Evolutionary conservation across 2,329 filamentous ascomycete genomes (phyloP).

Genomic region (Colletotrichum tabaci): DNA sequence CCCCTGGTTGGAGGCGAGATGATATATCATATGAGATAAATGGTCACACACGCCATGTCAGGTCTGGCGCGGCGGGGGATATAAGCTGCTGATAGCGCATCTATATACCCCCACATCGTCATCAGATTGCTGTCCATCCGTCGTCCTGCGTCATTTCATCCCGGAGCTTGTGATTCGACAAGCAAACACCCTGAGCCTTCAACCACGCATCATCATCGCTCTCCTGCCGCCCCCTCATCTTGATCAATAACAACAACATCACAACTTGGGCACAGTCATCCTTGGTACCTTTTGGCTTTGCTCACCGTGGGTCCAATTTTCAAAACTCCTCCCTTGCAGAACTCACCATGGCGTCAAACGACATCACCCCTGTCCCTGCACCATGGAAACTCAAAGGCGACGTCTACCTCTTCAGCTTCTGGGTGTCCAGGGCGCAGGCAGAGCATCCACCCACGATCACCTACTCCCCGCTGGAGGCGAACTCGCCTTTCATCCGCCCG

Average conservation of each 20-base stretch:
- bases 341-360: conserved; percentile 12
- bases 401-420: conserved; percentile 61
- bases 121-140: background rate
- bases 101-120: background rate
- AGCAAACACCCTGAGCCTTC: background rate
- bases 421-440: conserved; percentile 51
- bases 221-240: background rate
- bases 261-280: background rate
- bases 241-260: background rate
- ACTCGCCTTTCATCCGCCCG: conserved; percentile 55
- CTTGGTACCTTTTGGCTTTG: too few relatives aligned
- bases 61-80: background rate
- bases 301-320: background rate
- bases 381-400: conserved; percentile 64
- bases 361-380: conserved; percentile 29
- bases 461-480: conserved; percentile 64
- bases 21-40: background rate
- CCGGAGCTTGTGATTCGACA: background rate
- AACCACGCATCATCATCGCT: background rate
- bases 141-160: background rate
- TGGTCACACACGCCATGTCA: background rate
- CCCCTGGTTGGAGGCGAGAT: background rate
- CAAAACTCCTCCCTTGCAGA: background rate
- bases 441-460: conserved; percentile 53
- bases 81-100: conserved; percentile 21